Evolutionary conservation across 2,329 filamentous ascomycete genomes (phyloP).

Genomic region (Trichoderma guizhouense): DNA sequence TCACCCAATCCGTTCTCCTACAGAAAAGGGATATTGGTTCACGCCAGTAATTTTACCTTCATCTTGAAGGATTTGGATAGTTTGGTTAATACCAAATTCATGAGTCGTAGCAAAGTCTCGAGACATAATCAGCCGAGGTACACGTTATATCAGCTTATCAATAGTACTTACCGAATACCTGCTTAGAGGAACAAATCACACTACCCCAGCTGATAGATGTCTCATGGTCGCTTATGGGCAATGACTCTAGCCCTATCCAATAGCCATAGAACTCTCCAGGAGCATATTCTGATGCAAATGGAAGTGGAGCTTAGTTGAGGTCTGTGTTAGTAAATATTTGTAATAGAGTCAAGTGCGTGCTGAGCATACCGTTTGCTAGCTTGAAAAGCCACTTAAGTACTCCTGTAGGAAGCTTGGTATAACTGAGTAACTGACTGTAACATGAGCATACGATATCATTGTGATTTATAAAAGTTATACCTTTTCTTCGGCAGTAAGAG

Average conservation of each 20-base stretch:
- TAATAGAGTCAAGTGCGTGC: neutral
- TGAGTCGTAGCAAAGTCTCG: neutral
- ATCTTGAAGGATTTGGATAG: neutral
- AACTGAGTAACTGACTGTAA: neutral
- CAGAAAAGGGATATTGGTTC: neutral
- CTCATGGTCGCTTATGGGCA: neutral
- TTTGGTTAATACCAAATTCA: neutral
- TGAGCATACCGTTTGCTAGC: neutral
- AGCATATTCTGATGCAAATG: neutral
- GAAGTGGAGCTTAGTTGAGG: neutral
- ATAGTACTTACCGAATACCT: neutral
- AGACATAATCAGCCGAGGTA: neutral
- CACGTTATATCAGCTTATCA: neutral
- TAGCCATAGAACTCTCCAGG: neutral
- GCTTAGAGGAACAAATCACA: neutral
- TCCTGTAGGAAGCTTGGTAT: neutral
- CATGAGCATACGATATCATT: neutral
- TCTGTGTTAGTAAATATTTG: neutral
- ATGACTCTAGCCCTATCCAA: neutral
- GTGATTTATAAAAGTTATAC: neutral
- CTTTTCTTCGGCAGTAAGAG: neutral
- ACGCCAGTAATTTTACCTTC: neutral
- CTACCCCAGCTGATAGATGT: neutral
- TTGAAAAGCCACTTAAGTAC: neutral
- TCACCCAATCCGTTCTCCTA: neutral